Base-by-base conservation (phyloP, 1,284 basidiomycete genomes). In the Peniophora sp. region DNA sequence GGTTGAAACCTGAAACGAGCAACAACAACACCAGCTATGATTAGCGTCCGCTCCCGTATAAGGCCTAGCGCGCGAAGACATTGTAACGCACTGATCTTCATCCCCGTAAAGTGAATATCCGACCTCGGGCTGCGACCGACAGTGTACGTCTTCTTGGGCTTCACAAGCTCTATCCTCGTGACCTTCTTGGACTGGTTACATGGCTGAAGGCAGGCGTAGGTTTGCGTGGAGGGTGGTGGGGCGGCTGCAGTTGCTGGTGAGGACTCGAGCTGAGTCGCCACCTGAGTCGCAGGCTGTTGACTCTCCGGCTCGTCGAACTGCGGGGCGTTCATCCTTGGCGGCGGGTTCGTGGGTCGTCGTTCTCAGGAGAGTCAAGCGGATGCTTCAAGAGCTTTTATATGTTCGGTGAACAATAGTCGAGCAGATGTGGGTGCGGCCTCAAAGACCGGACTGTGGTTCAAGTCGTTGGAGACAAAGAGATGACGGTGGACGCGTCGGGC, bases 201-300 rank as follows among this genome's bases (percentile, higher is more conserved):
- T 6, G 84, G 84, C 51, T 79, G 75, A 50, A 88, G 72, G 56
- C 74, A 83, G 10, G 83, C 85, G 81, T 83, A 88, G 50, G 86
- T 74, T 1, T 58, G 51, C 52, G 81, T 76, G 51, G 67, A 51
- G 2, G 58, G 57, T 14, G 55, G 54, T 20, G 51, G 15, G n/a
- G 47, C 37, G 3, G 59, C 46, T 18, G 66, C n/a, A 8, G 37
- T n/a, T 5, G n/a, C 15, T 8, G 37, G 37, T 41, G 5, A 15
- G 64, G 61, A 12, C 54, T 57, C 51, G 10, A 56, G 62, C 53
- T 64, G 60, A 1, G 62, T 62, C 41, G 57, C 56, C 37, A 50
- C 57, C 51, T 66, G 61, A 10, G 62, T 79, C n/a, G 77, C 75
- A 52, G 27, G 27, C 27, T 79, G 77, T 24, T 45, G 43, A 22